Evolutionary conservation across 1,284 basidiomycete genomes (phyloP).

Genomic region (Phenoliferia sp.): DNA sequence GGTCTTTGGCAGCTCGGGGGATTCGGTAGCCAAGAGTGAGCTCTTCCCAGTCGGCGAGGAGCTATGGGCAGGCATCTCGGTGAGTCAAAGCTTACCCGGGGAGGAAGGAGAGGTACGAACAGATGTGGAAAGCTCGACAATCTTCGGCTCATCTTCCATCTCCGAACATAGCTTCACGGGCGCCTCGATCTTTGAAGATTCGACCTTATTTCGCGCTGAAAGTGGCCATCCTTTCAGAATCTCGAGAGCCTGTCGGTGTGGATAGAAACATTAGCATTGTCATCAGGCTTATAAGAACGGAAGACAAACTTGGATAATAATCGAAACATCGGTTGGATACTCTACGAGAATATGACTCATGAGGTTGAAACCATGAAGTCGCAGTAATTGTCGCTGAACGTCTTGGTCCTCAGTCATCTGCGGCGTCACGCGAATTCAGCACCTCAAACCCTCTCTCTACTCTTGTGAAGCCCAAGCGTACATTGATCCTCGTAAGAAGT

Average conservation of each 20-base stretch:
- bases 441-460: not conserved
- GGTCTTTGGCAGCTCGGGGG: slow-evolving; percentile 45
- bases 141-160: slow-evolving; percentile 48
- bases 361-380: slow-evolving; percentile 86
- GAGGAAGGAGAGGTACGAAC: slow-evolving; percentile 43
- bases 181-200: slow-evolving; percentile 72
- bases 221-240: slow-evolving; percentile 75
- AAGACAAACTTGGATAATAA: slow-evolving; percentile 59
- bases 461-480: slow-evolving; percentile 40
- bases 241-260: slow-evolving; percentile 60
- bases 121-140: slow-evolving; percentile 57
- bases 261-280: slow-evolving; percentile 25
- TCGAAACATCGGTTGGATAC: slow-evolving; percentile 64
- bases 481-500: slow-evolving; percentile 79
- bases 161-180: slow-evolving; percentile 55
- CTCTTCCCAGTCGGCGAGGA: slow-evolving; percentile 67
- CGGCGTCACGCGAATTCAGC: too few species aligned
- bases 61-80: slow-evolving; percentile 44
- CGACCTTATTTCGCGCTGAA: slow-evolving; percentile 85
- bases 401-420: slow-evolving; percentile 79
- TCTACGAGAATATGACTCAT: slow-evolving; percentile 87
- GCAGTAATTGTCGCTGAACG: slow-evolving; percentile 79
- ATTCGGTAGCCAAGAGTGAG: slow-evolving; percentile 77
- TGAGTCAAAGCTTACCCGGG: slow-evolving; percentile 19
- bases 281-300: not conserved